Percentiles rank a stretch among this genome's conserved stretches.
phyloP scores from a whole-genome alignment of 1,284 basidiomycete species.

The Chalciporus piperatoides region DNA sequence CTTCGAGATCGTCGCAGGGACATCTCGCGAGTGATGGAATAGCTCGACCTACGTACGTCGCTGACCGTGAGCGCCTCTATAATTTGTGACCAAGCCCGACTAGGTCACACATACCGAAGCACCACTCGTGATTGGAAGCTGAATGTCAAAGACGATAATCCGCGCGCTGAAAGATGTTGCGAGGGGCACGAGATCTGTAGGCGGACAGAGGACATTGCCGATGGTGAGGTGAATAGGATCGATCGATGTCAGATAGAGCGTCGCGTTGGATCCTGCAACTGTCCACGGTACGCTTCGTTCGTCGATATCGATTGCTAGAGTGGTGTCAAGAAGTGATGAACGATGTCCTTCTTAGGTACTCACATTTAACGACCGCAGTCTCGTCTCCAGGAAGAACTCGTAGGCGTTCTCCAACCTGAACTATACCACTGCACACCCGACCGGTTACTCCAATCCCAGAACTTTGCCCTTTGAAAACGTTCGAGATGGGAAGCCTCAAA shows the following conservation, averaged over 20 bases:
- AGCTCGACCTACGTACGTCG: conserved; percentile 66
- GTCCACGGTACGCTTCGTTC: conserved; percentile 82
- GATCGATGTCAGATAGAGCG: conserved; percentile 79
- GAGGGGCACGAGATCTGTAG: conserved; percentile 66
- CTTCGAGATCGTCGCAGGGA: conserved; percentile 84
- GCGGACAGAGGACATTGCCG: conserved; percentile 86
- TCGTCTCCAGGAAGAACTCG: conserved; percentile 92
- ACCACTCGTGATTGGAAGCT: conserved; percentile 86
- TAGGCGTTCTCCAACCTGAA: conserved; percentile 89
- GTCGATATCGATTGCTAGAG: conserved; percentile 82
- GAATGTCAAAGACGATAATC: conserved; percentile 92
- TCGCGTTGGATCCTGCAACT: conserved; percentile 86
- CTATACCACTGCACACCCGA: conserved; percentile 82
- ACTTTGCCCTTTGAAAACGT: conserved; percentile 90
- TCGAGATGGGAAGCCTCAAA: conserved; percentile 87
- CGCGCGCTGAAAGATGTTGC: conserved; percentile 78
- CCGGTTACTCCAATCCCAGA: conserved; percentile 84
- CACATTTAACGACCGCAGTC: conserved; percentile 79
- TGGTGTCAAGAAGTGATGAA: conserved; percentile 13
- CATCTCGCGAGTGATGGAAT: conserved; percentile 91
- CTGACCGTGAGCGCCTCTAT: conserved; percentile 2
- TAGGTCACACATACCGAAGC: conserved; percentile 57
- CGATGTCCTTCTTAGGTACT: conserved; percentile 15
- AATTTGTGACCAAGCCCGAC: not conserved
- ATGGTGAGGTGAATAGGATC: conserved; percentile 86